These are phyloP conservation scores for Marasmius oreades DNA, from an alignment of 1,284 basidiomycete genomes.

Conservation along the genomic window DNA sequence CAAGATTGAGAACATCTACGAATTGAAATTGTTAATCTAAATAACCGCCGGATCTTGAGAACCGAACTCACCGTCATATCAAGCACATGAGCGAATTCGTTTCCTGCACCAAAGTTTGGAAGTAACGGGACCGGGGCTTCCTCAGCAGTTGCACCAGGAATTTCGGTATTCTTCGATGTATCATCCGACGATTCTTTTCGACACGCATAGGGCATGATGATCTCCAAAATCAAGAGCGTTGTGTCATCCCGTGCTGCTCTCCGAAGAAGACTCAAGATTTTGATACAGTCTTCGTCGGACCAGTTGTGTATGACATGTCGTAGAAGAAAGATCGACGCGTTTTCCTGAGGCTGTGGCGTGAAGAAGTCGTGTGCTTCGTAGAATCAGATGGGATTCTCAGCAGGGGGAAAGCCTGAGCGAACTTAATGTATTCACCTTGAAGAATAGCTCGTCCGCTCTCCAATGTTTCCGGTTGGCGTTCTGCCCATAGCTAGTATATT, in stretches of 20 bases:
- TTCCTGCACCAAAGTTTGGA: constrained; percentile 21
- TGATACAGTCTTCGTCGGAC: constrained; percentile 13
- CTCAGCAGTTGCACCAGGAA: not conserved
- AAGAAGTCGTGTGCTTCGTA: constrained; percentile 11
- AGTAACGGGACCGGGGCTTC: constrained; percentile 20
- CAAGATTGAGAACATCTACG: not conserved
- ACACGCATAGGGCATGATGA: constrained; percentile 19
- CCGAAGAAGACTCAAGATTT: constrained; percentile 11
- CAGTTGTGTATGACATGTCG: constrained; percentile 18
- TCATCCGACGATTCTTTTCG: not conserved
- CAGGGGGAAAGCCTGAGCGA: no score
- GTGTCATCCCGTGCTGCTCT: constrained; percentile 8
- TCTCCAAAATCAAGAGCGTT: constrained; percentile 12
- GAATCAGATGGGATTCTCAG: no score
- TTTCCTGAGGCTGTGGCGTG: constrained; percentile 3
- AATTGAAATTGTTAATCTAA: not conserved
- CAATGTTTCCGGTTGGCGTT: constrained; percentile 11
- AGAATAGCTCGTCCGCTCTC: constrained; percentile 12
- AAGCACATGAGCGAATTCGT: constrained; percentile 18
- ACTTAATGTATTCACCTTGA: no score
- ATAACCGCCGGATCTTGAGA: not conserved
- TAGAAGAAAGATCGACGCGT: constrained; percentile 13
- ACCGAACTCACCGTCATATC: constrained; percentile 19
- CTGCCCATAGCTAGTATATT: constrained; percentile 12
- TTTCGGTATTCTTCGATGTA: not conserved